Conservation (phyloP, 1,284 basidiomycete species). For the Puccinia polysora region DNA sequence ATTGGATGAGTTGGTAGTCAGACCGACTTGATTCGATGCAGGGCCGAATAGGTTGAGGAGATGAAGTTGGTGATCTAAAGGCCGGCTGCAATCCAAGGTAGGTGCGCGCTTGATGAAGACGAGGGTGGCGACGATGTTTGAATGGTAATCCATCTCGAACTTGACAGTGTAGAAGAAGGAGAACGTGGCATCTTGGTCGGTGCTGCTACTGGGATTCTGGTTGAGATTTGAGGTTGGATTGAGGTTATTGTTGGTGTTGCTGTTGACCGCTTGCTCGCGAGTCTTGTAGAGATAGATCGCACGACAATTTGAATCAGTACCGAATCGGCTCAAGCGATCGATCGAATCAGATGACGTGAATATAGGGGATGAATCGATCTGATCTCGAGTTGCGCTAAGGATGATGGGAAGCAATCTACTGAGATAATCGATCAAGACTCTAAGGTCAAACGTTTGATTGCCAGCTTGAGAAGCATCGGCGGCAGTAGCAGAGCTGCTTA, state of each 20-base stretch:
- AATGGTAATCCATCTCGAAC: conserved; percentile 70
- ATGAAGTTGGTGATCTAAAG: conserved; percentile 80
- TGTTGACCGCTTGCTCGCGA: conserved; percentile 67
- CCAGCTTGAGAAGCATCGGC: too few relatives aligned
- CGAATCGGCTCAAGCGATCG: conserved; percentile 68
- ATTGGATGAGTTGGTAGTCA: conserved; percentile 3
- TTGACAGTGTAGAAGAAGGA: conserved; percentile 67
- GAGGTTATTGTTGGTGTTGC: conserved; percentile 46
- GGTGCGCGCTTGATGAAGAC: conserved; percentile 89
- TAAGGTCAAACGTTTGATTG: conserved; percentile 25
- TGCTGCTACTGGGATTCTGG: neutral
- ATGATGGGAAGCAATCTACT: conserved; percentile 68
- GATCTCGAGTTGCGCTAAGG: conserved; percentile 64
- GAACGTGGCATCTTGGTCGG: conserved; percentile 24
- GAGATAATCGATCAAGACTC: conserved; percentile 57
- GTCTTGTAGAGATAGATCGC: conserved; percentile 73
- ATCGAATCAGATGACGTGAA: conserved; percentile 65
- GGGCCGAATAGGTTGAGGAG: conserved; percentile 88
- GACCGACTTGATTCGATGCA: conserved; percentile 58
- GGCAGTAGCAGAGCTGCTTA: too few relatives aligned
- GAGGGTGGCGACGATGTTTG: conserved; percentile 75
- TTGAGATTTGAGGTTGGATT: neutral
- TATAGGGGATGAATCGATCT: conserved; percentile 58
- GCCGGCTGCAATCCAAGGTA: conserved; percentile 70
- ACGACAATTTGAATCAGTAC: conserved; percentile 59